Percentiles rank a stretch among this genome's conserved stretches.
phyloP scores from a whole-genome alignment of 202 grass and related monocot genomes.

The Cymbopogon flexuosus region DNA sequence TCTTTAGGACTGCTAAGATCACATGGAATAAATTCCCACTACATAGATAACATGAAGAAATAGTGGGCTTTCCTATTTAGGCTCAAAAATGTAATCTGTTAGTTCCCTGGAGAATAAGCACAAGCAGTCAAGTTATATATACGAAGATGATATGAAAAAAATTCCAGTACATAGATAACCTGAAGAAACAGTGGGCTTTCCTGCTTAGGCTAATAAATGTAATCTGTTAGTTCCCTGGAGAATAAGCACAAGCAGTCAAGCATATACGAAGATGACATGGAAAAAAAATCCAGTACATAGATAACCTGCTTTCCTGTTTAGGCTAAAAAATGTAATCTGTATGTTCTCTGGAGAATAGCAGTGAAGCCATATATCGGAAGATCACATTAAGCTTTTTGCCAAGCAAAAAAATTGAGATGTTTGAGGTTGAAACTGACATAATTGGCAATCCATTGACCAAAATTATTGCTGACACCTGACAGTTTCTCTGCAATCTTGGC shows the following conservation, averaged over 20 bases:
- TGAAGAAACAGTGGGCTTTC: background rate
- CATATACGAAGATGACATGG: background rate
- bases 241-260: background rate
- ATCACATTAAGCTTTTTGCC: background rate
- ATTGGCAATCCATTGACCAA: background rate
- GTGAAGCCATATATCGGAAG: background rate
- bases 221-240: background rate
- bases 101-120: background rate
- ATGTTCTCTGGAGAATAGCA: background rate
- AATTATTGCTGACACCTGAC: background rate
- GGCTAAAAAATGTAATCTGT: background rate
- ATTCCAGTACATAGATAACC: background rate
- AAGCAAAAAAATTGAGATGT: background rate
- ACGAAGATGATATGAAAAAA: background rate
- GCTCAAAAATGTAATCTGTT: background rate
- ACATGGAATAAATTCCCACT: background rate
- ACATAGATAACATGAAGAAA: background rate
- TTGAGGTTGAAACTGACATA: background rate
- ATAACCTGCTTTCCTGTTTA: background rate
- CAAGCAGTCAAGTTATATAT: background rate
- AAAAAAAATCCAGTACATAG: background rate
- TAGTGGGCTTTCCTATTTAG: background rate
- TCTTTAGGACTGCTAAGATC: background rate
- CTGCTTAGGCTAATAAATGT: background rate
- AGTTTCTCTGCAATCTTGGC: background rate